Evolutionary conservation across 208 protist species (phyloP).

Genomic region (Angomonas desouzai): DNA sequence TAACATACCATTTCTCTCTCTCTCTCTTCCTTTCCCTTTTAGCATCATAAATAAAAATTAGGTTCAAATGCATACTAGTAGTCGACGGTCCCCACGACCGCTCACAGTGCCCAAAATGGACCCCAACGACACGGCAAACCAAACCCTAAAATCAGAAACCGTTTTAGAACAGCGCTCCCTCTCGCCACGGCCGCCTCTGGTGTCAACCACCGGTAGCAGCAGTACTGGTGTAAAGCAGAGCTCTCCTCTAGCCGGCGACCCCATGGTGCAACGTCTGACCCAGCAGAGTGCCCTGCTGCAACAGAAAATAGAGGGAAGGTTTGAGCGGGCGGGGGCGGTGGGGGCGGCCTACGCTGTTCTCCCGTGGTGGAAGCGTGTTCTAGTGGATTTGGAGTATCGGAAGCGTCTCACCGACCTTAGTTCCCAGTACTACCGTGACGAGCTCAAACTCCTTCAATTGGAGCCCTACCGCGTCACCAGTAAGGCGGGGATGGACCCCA

Average conservation of each 20-base stretch:
- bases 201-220: neutral
- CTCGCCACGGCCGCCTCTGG: neutral
- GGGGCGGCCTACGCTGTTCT: constrained; percentile 13
- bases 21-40: too few relatives aligned
- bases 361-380: constrained; percentile 81
- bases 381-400: constrained; percentile 51
- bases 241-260: neutral
- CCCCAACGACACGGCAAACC: neutral
- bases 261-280: neutral
- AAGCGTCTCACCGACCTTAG: constrained; percentile 24
- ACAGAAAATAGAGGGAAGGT: neutral
- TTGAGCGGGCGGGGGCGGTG: too few relatives aligned
- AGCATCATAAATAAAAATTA: too few relatives aligned
- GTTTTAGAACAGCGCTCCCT: neutral
- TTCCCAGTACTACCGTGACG: neutral
- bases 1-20: too few relatives aligned
- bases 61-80: neutral
- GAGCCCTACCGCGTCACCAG: neutral
- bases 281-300: neutral
- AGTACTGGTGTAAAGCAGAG: neutral
- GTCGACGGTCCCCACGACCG: neutral
- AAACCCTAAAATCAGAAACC: neutral
- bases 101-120: neutral
- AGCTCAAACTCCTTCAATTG: neutral
- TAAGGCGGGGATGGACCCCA: neutral